Evolutionary conservation across 1,139 yeast genomes (phyloP).

Genomic region (Wickerhamomyces sp.): DNA sequence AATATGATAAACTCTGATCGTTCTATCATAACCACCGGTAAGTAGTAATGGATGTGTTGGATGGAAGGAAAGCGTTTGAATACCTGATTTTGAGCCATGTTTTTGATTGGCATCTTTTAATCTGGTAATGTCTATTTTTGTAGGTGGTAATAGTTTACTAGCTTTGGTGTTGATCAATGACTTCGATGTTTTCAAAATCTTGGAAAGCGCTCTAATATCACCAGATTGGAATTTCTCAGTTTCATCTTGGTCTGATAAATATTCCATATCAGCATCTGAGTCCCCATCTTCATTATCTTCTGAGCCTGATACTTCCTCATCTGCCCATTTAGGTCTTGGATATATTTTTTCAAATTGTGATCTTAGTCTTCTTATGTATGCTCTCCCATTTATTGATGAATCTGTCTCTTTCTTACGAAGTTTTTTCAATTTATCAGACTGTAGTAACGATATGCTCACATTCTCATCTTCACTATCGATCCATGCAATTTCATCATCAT

Average conservation of each 20-base stretch:
- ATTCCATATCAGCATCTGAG: conserved; percentile 24
- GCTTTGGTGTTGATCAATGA: conserved; percentile 47
- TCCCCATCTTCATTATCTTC: conserved; percentile 29
- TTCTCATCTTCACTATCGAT: conserved; percentile 87
- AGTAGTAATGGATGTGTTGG: conserved; percentile 76
- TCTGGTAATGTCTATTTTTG: conserved; percentile 66
- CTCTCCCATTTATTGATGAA: conserved; percentile 51
- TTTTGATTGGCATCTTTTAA: conserved; percentile 81
- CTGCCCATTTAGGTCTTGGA: conserved; percentile 88
- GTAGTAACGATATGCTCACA: conserved; percentile 52
- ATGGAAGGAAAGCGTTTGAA: conserved; percentile 83
- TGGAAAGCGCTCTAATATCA: conserved; percentile 52
- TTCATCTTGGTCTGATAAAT: conserved; percentile 28
- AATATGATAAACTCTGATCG: conserved; percentile 79
- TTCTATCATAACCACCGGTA: conserved; percentile 90
- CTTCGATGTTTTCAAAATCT: conserved; percentile 54
- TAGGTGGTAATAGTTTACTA: conserved; percentile 62
- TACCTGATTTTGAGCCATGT: conserved; percentile 65
- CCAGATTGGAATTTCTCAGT: conserved; percentile 37
- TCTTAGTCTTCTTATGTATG: conserved; percentile 69
- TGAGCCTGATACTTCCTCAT: conserved; percentile 28
- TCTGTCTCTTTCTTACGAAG: conserved; percentile 64
- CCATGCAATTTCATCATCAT: conserved; percentile 65
- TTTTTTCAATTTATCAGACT: conserved; percentile 63
- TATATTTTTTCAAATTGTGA: conserved; percentile 82